Base-by-base conservation (phyloP, 768 basidiomycete species). In the Rhodotorula taiwanensis region DNA sequence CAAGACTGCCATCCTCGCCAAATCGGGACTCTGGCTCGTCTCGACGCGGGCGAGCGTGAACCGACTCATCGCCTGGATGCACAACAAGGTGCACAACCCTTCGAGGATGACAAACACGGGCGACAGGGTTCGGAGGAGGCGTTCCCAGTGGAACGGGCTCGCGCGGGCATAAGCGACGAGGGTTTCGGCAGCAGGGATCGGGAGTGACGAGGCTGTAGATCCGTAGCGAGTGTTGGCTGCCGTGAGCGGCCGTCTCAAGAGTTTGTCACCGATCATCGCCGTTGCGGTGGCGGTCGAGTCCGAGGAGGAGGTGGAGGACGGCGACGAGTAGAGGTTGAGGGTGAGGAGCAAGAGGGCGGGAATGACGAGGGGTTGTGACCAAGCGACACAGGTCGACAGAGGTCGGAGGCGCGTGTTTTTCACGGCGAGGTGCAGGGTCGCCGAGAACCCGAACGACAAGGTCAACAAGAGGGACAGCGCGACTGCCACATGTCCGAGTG, bases 321-420 rank as follows among this genome's bases (percentile, higher is more conserved):
- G 71, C 71, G 47, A 75, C 72, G 48, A 70, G 67, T 72, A 73
- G 36, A 73, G 58, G 55, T 73, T 73, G 53, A 73, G 67, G 43
- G 64, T 67, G 33, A 73, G 48, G 34, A 72, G 69, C 55, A 73
- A 59, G 52, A 72, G 52, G 49, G 53, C 60, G 33, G 71, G 71
- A 44, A 73, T 61, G 33, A 62, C 33, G 56, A 72, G n/a, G 11
- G 65, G 56, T 33, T 70, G 67, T 33, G 69, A 34, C 42, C 60
- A 34, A 23, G 55, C 25, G 31, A 71, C 16, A 20, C 60, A 15
- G 33, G 50, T 54, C 15, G 62, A 59, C 50, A 73, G 43, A 13
- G 64, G 60, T 15, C 57, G 42, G 3, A 71, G 57, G 16, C 71
- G 66, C 36, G 72, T 73, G 42, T 64, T 65, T 52, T 58, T 58